phyloP scores from a whole-genome alignment of 2,329 filamentous ascomycete species.

The Trichothecium sympodiale region DNA sequence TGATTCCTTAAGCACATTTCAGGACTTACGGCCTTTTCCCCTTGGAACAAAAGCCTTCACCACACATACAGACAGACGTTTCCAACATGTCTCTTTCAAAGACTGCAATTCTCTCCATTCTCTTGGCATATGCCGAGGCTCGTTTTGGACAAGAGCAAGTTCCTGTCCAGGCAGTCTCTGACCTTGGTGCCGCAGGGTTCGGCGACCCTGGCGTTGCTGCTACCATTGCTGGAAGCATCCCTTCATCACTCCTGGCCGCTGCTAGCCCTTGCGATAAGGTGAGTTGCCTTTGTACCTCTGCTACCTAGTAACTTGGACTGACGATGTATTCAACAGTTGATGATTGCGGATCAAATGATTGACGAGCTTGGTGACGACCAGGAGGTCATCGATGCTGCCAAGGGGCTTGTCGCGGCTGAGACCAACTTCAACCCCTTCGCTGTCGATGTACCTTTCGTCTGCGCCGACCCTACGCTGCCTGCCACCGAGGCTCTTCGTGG shows the following conservation, averaged over 20 bases:
- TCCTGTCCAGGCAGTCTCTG: slow-evolving; percentile 41
- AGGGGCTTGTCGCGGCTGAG: slow-evolving; percentile 53
- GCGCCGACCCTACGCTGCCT: slow-evolving; percentile 51
- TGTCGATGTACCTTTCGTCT: slow-evolving; percentile 49
- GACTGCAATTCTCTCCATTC: slow-evolving; percentile 24
- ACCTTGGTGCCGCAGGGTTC: slow-evolving; percentile 33
- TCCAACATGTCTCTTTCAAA: slow-evolving; percentile 33
- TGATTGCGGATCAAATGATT: slow-evolving; percentile 54
- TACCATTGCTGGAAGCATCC: slow-evolving; percentile 51
- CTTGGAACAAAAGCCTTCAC: slow-evolving; percentile 2
- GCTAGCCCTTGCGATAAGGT: slow-evolving; percentile 57
- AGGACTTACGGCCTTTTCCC: slow-evolving; percentile 4
- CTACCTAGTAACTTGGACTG: neutral
- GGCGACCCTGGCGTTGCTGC: slow-evolving; percentile 49
- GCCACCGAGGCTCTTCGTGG: slow-evolving; percentile 50
- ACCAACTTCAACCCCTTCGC: slow-evolving; percentile 64
- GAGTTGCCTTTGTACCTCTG: slow-evolving; percentile 5
- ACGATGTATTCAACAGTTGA: slow-evolving; percentile 31
- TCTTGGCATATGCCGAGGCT: slow-evolving; percentile 35
- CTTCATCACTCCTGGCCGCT: slow-evolving; percentile 50
- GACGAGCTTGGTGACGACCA: slow-evolving; percentile 46
- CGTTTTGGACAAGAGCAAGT: slow-evolving; percentile 55
- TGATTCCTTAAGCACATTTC: too few relatives aligned
- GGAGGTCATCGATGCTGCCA: slow-evolving; percentile 50
- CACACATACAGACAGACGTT: too few relatives aligned